Percentiles rank a stretch among this genome's conserved stretches.
Conservation (phyloP, 768 basidiomycete species). For the Tricholoma bakamatsutake region DNA sequence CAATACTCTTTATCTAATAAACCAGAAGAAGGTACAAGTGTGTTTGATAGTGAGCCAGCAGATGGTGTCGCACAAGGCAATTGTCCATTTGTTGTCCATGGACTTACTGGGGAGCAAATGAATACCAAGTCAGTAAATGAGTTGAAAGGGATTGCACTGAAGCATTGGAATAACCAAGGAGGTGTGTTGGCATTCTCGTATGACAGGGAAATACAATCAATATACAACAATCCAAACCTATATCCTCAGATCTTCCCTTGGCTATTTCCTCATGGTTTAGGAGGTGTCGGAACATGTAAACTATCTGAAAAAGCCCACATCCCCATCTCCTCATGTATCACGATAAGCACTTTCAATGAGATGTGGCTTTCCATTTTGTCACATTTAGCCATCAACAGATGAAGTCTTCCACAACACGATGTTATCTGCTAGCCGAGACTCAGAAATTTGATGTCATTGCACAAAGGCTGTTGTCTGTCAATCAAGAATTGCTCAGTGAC, state of each 20-base stretch:
- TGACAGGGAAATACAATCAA: constrained; percentile 11
- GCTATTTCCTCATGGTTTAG: too few species aligned
- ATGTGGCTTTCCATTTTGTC: constrained; percentile 26
- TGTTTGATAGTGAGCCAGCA: too few species aligned
- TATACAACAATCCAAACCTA: constrained; percentile 19
- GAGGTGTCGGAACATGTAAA: too few species aligned
- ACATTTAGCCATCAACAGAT: constrained; percentile 31
- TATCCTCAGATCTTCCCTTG: too few species aligned
- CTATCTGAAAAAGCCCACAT: too few species aligned
- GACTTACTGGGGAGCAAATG: constrained; percentile 2
- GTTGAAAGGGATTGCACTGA: constrained; percentile 5
- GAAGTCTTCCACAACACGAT: constrained; percentile 17
- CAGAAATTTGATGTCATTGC: constrained; percentile 20
- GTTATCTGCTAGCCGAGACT: constrained; percentile 22
- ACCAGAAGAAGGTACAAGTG: constrained; percentile 1
- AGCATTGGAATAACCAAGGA: background rate
- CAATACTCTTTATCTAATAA: too few species aligned
- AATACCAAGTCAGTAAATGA: constrained; percentile 7
- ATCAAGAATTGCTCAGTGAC: constrained; percentile 14
- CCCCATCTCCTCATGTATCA: constrained; percentile 24
- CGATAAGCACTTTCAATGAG: constrained; percentile 31
- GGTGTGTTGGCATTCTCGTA: constrained; percentile 19
- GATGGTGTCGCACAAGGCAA: background rate
- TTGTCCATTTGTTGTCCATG: constrained; percentile 24
- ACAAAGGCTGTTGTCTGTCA: constrained; percentile 13